A percentile compares a stretch with the other conserved stretches of the same genome.
Conservation (phyloP, 441 rosid genomes). For the Bocquillonia castaneifolia region DNA sequence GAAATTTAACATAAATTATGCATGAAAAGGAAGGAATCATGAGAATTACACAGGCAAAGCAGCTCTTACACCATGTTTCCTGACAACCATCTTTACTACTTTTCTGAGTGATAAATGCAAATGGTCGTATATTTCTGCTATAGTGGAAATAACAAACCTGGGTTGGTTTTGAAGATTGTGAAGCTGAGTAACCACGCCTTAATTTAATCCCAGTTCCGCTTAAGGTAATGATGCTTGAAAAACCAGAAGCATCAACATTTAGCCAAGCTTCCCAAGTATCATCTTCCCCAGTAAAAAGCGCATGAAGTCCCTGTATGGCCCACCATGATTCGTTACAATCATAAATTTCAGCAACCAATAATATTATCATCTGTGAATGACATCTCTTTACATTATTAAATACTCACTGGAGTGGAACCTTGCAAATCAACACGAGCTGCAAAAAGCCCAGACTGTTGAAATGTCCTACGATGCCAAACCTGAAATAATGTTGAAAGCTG, state of each 20-base stretch:
- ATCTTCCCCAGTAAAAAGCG: constrained; percentile 91
- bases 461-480: constrained; percentile 97
- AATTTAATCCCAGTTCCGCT: constrained; percentile 71
- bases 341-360: constrained; percentile 11
- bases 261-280: constrained; percentile 98
- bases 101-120: background rate
- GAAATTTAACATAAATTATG: background rate
- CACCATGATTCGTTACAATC: constrained; percentile 16
- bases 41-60: background rate
- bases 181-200: constrained; percentile 86
- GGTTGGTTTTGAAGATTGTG: constrained; percentile 67
- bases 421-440: constrained; percentile 96
- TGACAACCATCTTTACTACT: background rate
- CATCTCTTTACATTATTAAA: constrained; percentile 12
- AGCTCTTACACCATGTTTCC: background rate
- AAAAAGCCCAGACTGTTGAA: constrained; percentile 94
- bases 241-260: constrained; percentile 73
- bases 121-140: background rate
- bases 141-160: constrained; percentile 47
- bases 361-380: constrained; percentile 12
- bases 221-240: constrained; percentile 58
- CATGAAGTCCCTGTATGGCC: constrained; percentile 76
- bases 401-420: constrained; percentile 76
- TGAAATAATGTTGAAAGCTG: constrained; percentile 30
- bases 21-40: no score